A percentile compares a stretch with the other conserved stretches of the same genome.
Conservation (phyloP, 306 rosid species). For the Rosa chinensis region DNA sequence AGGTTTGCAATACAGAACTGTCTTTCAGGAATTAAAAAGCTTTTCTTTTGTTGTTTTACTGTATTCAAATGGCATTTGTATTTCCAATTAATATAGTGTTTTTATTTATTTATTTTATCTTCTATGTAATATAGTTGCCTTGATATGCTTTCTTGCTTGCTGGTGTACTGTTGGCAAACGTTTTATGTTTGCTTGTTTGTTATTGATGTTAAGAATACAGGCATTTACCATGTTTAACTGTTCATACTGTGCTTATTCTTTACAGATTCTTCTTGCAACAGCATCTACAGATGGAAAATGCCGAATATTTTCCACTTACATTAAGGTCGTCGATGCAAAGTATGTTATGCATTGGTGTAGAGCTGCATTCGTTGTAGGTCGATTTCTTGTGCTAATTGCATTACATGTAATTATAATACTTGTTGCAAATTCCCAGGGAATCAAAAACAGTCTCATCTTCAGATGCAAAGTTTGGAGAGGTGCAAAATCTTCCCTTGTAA, state of each 20-base stretch:
- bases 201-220: background rate
- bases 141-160: background rate
- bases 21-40: background rate
- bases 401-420: slow-evolving; percentile 25
- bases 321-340: slow-evolving; percentile 91
- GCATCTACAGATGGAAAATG: slow-evolving; percentile 98
- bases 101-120: background rate
- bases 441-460: slow-evolving; percentile 59
- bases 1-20: background rate
- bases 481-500: slow-evolving; percentile 33
- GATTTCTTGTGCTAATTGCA: slow-evolving; percentile 8
- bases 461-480: slow-evolving; percentile 97
- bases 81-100: background rate
- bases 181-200: background rate
- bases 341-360: slow-evolving; percentile 42
- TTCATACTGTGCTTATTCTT: slow-evolving; percentile 16
- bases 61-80: background rate
- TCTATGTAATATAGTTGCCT: background rate
- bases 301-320: slow-evolving; percentile 81
- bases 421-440: slow-evolving; percentile 68
- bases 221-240: slow-evolving; percentile 11
- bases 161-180: background rate
- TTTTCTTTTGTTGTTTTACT: background rate
- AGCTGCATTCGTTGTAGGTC: slow-evolving; percentile 5
- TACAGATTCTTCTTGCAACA: slow-evolving; percentile 90